Percentiles rank a stretch among this genome's conserved stretches.
Conservation (phyloP, 768 basidiomycete genomes). For the Mrakia hoshinonis region DNA sequence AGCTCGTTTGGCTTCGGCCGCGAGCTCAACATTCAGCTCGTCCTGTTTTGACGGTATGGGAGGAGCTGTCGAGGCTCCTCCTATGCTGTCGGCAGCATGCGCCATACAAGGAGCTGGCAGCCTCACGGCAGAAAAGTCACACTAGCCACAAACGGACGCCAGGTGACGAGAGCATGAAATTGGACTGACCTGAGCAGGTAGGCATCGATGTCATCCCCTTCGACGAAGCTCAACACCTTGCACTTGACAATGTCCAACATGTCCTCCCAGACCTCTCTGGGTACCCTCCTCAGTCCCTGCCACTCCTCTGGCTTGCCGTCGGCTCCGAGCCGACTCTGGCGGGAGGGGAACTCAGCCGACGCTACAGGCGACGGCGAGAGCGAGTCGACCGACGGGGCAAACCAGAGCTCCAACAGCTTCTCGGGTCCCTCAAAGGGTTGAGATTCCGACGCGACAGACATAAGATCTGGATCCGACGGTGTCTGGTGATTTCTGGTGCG, state of each 20-base stretch:
- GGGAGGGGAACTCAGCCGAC: not conserved
- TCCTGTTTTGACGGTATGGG: too few species aligned
- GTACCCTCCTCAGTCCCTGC: constrained; percentile 68
- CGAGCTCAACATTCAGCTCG: too few species aligned
- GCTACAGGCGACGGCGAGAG: constrained; percentile 43
- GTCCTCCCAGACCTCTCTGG: constrained; percentile 76
- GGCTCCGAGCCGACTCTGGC: constrained; percentile 6
- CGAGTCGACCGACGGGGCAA: constrained; percentile 63
- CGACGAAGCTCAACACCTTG: constrained; percentile 81
- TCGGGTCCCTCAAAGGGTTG: constrained; percentile 25
- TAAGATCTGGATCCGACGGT: not conserved
- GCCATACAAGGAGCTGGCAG: too few species aligned
- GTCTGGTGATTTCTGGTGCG: not conserved
- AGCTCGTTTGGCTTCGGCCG: too few species aligned
- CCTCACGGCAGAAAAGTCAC: too few species aligned
- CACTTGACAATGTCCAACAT: constrained; percentile 96
- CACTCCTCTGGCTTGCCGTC: constrained; percentile 41
- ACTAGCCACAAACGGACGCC: too few species aligned
- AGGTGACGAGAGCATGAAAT: not conserved
- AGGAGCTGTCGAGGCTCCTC: too few species aligned
- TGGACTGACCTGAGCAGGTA: constrained; percentile 79
- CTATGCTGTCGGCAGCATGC: too few species aligned
- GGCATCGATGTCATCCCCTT: constrained; percentile 85
- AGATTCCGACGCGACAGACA: not conserved
- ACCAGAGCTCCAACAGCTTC: constrained; percentile 85